Evolutionary conservation across 2,329 filamentous ascomycete genomes (phyloP), one percentile per base, ranked within the genome.

Genomic region (Lecanicillium sp.): DNA sequence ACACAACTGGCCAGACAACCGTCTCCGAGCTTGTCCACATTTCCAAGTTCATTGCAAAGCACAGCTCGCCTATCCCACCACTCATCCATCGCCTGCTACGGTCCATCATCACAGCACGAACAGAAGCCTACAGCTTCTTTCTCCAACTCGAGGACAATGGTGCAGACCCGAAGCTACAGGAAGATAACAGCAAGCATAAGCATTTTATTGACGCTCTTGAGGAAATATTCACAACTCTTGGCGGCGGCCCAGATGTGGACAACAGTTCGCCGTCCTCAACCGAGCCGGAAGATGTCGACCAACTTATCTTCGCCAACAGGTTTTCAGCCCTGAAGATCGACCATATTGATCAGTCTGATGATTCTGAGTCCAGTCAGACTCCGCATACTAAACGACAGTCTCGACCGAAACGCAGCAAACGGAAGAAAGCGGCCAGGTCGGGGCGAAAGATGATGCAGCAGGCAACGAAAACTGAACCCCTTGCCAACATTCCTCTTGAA

Each of bases 131-230:
- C 48, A 39, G 33, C 9, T 48, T 54, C 3, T 73, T 68, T 44
- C 56, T 64, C 35, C 58, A 62, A 41, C 49, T 66, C 10, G 60
- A 60, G 23, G 56, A 57, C 7, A 17, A 38, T 10, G 24, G 3
- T 38, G 58, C 60, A 5, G 66, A 68, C 30, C 61, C 62, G 4
- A 62, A 67, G 7, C 55, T 68, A 4, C 54, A 67, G 41, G 58
- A 56, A 40, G 69, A 62, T 47, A 73, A 72, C 50, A 51, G 48
- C 2, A 59, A 60, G 1, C 69, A 75, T 52, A 67, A 67, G 35
- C 52, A 62, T 30, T 74, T 72, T 52, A 73, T 74, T 43, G 61
- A 72, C 35, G 60, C 59, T 2, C 60, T 75, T 2, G 58, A 52
- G 4, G 52, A 65, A 3, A 62, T 64, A 1, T 70, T 71, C 27